A percentile compares a stretch with the other conserved stretches of the same genome.
Conservation (phyloP, 2,329 filamentous ascomycete species). For the Paramyrothecium sp. region DNA sequence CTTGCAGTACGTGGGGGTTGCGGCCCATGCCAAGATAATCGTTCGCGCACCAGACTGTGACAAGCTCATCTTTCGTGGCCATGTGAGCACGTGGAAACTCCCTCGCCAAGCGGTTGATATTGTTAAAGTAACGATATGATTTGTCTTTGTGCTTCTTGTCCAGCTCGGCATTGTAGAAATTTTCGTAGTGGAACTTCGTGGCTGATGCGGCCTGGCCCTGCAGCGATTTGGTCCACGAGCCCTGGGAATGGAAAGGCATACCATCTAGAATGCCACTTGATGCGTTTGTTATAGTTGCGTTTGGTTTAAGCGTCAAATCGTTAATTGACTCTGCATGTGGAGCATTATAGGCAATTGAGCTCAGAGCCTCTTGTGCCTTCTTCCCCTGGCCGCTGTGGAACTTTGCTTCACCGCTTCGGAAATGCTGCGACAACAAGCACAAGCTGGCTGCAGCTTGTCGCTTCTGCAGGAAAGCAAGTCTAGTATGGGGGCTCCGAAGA, state of each 20-base stretch:
- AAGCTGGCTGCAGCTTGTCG: no score
- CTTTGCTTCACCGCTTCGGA: not conserved
- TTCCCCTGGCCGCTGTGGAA: not conserved
- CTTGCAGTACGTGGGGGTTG: constrained; percentile 80
- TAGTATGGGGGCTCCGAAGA: no score
- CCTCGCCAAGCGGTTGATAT: constrained; percentile 97
- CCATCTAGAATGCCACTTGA: not conserved
- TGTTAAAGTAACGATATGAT: constrained; percentile 99
- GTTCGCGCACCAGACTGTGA: constrained; percentile 99
- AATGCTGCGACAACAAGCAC: no score
- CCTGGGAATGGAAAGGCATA: not conserved
- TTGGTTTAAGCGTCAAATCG: not conserved
- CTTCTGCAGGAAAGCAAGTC: no score
- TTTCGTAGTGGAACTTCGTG: constrained; percentile 83
- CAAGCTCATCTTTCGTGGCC: constrained; percentile 74
- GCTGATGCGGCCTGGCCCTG: constrained; percentile 6
- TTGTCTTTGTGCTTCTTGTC: constrained; percentile 99
- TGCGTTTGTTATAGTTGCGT: not conserved
- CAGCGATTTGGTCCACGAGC: not conserved
- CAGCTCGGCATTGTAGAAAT: constrained; percentile 82
- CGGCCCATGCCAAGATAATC: constrained; percentile 98
- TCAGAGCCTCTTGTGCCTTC: not conserved
- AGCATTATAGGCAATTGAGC: not conserved
- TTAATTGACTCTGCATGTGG: not conserved
- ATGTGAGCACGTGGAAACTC: constrained; percentile 96